phyloP scores from a whole-genome alignment of 768 basidiomycete genomes.

The Amanita inopinata region DNA sequence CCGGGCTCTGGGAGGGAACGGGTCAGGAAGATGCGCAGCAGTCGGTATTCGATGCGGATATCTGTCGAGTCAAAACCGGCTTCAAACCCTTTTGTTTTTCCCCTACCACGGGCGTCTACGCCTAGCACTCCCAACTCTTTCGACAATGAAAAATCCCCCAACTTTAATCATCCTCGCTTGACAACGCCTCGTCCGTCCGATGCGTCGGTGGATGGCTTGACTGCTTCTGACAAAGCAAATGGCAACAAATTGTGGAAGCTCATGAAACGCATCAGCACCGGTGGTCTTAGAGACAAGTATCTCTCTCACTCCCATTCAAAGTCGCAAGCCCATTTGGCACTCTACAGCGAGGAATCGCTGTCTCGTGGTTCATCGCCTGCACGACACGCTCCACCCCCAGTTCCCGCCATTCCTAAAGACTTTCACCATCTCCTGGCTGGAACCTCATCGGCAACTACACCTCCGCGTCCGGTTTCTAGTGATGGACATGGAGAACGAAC shows the following conservation, averaged over 20 bases:
- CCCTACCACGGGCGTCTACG: background rate
- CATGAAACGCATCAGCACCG: conserved; percentile 61
- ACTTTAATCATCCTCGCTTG: background rate
- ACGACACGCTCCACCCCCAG: conserved; percentile 3
- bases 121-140: conserved; percentile 2
- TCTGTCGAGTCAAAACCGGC: conserved; percentile 1
- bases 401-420: conserved; percentile 7
- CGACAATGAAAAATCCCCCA: background rate
- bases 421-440: background rate
- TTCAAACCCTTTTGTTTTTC: background rate
- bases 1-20: background rate
- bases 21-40: conserved; percentile 1
- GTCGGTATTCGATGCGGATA: conserved; percentile 3
- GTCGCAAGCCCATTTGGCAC: background rate
- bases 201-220: background rate
- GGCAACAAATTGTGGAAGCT: conserved; percentile 53
- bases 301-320: conserved; percentile 1
- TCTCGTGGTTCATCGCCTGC: background rate
- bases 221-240: conserved; percentile 7
- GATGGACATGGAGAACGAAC: background rate
- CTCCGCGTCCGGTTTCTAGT: conserved; percentile 1
- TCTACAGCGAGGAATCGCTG: conserved; percentile 7
- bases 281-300: conserved; percentile 49
- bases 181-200: background rate
- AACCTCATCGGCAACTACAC: background rate